Percentiles rank a stretch among this genome's conserved stretches.
Conservation (phyloP, 345 rosid species). For the Angophora floribunda region DNA sequence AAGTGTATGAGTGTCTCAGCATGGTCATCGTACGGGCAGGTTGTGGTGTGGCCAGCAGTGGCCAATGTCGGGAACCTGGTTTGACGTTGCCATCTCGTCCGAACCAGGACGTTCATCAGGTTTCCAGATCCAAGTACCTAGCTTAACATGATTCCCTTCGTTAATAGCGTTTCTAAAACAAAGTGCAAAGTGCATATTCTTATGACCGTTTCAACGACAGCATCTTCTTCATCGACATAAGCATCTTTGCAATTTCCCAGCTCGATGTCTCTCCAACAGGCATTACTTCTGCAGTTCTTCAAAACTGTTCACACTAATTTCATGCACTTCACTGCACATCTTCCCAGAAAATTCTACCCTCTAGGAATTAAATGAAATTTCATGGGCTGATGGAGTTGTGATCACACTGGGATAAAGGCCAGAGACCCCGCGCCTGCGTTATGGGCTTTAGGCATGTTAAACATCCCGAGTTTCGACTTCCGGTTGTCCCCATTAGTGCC, state of each 20-base stretch:
- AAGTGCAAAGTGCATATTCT: background rate
- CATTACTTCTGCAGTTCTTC: background rate
- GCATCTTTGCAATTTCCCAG: background rate
- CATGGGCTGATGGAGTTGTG: background rate
- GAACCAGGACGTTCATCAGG: background rate
- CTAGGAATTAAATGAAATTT: background rate
- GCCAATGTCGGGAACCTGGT: background rate
- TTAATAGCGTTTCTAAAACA: background rate
- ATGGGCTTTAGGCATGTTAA: too few relatives aligned
- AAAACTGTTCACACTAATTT: background rate
- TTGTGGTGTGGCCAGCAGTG: background rate
- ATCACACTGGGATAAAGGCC: too few relatives aligned
- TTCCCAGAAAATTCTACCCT: background rate
- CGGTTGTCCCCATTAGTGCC: too few relatives aligned
- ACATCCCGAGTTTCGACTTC: too few relatives aligned
- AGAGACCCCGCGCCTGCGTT: too few relatives aligned
- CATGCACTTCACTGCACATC: background rate
- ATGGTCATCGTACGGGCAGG: background rate
- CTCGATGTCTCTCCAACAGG: background rate
- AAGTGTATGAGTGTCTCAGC: background rate
- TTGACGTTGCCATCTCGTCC: background rate
- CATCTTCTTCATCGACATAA: background rate
- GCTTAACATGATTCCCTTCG: background rate
- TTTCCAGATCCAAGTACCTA: background rate
- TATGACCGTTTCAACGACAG: background rate